Conservation (phyloP, 495 filamentous ascomycete genomes). For the Platismatia glauca region DNA sequence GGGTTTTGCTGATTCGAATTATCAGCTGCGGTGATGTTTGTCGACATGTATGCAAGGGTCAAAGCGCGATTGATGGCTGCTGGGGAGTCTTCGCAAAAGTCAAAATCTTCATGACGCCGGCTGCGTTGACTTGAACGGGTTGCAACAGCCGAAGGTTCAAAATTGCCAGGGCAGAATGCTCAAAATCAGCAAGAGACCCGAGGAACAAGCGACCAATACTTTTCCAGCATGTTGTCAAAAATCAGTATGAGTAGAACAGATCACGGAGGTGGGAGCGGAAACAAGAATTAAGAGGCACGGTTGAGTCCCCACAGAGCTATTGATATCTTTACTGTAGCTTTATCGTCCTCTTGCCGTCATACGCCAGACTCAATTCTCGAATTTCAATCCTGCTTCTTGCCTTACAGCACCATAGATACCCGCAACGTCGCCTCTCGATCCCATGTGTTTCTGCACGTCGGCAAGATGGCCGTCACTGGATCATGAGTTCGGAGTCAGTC, state of each 20-base stretch:
- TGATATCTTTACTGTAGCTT: background rate
- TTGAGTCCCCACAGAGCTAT: background rate
- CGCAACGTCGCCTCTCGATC: conserved; percentile 71
- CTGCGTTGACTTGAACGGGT: background rate
- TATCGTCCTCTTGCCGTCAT: background rate
- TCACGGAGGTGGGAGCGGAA: background rate
- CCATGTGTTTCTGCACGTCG: conserved; percentile 61
- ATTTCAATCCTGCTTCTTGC: conserved; percentile 60
- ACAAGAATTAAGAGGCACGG: background rate
- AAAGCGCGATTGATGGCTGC: background rate
- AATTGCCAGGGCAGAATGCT: background rate
- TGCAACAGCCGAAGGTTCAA: background rate
- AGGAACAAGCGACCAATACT: background rate
- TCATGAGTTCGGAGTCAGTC: too few species aligned
- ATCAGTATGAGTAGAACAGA: background rate
- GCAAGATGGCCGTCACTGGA: conserved; percentile 59
- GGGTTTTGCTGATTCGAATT: background rate
- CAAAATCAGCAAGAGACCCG: background rate
- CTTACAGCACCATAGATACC: conserved; percentile 73
- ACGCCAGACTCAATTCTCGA: conserved; percentile 39
- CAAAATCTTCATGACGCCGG: background rate
- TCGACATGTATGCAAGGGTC: conserved; percentile 44
- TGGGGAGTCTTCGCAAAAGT: background rate
- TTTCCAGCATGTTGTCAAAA: background rate
- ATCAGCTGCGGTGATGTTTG: conserved; percentile 47